Conservation (phyloP, 2,329 filamentous ascomycete species). For the Aspergillus pseudonomiae region DNA sequence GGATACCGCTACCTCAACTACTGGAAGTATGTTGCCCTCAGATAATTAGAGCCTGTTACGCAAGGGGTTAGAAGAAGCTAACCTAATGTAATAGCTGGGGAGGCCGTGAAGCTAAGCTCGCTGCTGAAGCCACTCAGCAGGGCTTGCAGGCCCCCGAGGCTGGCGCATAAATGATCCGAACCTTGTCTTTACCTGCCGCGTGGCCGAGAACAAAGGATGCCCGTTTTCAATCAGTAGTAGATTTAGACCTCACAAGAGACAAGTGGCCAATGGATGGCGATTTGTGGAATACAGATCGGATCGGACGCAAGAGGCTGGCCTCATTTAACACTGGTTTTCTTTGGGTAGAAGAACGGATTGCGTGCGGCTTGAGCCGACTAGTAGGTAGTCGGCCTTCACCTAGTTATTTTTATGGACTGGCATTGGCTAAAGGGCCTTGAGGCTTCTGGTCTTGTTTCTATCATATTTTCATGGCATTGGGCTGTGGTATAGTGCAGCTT, state of each 20-base stretch:
- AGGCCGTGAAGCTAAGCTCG: constrained; percentile 44
- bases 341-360: neutral
- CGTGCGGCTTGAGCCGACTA: neutral
- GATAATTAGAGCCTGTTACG: too few species aligned
- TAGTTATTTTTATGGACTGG: neutral
- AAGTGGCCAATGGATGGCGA: neutral
- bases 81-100: constrained; percentile 40
- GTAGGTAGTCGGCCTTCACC: neutral
- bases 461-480: neutral
- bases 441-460: neutral
- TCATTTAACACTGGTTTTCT: neutral
- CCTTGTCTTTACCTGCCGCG: constrained; percentile 15
- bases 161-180: constrained; percentile 26
- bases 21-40: constrained; percentile 53
- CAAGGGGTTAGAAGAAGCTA: constrained; percentile 8
- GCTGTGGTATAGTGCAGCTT: constrained; percentile 1
- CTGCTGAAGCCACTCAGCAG: constrained; percentile 35
- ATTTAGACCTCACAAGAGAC: constrained; percentile 2
- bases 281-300: constrained; percentile 1
- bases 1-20: constrained; percentile 65
- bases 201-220: neutral
- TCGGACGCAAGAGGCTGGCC: neutral
- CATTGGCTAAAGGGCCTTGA: neutral
- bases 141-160: constrained; percentile 34
- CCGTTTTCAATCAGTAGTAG: constrained; percentile 1